These are phyloP conservation scores for Emmonsia crescens DNA, from an alignment of 2,329 filamentous ascomycete genomes.

Conservation along the genomic window DNA sequence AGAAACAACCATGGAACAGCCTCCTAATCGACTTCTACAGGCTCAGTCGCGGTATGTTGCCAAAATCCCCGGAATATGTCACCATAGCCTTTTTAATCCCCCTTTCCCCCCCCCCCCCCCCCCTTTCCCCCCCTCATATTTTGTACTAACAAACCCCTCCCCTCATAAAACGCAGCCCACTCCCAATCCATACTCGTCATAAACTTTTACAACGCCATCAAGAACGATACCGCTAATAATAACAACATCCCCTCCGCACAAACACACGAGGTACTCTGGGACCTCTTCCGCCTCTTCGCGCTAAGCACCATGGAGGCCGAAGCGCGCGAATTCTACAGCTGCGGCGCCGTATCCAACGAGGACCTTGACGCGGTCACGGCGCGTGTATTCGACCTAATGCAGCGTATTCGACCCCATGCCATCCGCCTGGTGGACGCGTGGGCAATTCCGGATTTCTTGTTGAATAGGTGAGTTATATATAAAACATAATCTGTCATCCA, in stretches of 20 bases:
- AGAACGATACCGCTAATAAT: no score
- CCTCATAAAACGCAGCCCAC: conserved; percentile 22
- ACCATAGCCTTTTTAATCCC: background rate
- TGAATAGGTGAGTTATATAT: conserved; percentile 33
- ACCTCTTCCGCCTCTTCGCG: conserved; percentile 38
- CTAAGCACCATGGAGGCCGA: conserved; percentile 37
- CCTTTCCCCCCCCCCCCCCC: no score
- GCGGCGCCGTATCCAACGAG: conserved; percentile 31
- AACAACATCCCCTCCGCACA: conserved; percentile 12
- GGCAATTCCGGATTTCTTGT: conserved; percentile 43
- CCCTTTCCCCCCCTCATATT: background rate
- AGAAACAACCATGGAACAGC: conserved; percentile 38
- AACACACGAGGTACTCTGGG: conserved; percentile 25
- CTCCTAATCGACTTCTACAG: conserved; percentile 23
- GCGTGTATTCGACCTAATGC: conserved; percentile 38
- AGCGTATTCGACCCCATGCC: conserved; percentile 39
- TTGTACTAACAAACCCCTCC: background rate
- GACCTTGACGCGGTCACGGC: conserved; percentile 33
- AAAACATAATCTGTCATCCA: no score
- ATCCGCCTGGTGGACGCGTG: conserved; percentile 43
- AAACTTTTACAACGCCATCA: conserved; percentile 35
- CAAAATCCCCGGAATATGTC: background rate
- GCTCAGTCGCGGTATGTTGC: conserved; percentile 14
- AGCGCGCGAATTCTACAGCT: conserved; percentile 37
- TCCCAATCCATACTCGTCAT: conserved; percentile 39